Percentiles rank a stretch among this genome's conserved stretches.
These are phyloP conservation scores for Yamadazyma mexicana DNA, from an alignment of 1,139 yeast species.

Conservation along the genomic window DNA sequence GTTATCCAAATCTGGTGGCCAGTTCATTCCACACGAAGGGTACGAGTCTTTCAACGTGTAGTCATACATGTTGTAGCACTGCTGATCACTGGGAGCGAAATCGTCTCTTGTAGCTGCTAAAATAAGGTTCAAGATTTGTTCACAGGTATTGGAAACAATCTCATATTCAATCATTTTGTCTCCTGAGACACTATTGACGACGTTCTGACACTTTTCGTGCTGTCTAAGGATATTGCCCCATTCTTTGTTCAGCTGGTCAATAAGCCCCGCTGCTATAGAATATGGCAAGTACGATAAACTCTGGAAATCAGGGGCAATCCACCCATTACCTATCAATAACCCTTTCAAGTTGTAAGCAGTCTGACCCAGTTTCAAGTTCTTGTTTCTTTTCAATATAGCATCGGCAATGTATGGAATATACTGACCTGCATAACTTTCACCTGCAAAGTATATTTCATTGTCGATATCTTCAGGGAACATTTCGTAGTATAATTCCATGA, in stretches of 20 bases:
- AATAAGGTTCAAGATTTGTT: slow-evolving; percentile 39
- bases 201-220: slow-evolving; percentile 63
- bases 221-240: slow-evolving; percentile 43
- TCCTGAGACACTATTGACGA: slow-evolving; percentile 23
- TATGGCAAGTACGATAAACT: slow-evolving; percentile 80
- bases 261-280: slow-evolving; percentile 57
- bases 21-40: slow-evolving; percentile 90
- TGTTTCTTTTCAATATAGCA: slow-evolving; percentile 54
- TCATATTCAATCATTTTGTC: slow-evolving; percentile 23
- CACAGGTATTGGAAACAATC: slow-evolving; percentile 47
- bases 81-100: slow-evolving; percentile 29
- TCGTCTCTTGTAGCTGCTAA: slow-evolving; percentile 35
- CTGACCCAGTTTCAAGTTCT: slow-evolving; percentile 20
- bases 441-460: slow-evolving; percentile 77
- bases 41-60: slow-evolving; percentile 65
- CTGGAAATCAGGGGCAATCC: slow-evolving; percentile 91
- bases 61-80: slow-evolving; percentile 84
- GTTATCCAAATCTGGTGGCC: slow-evolving; percentile 77
- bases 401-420: slow-evolving; percentile 86
- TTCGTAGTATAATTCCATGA: slow-evolving; percentile 65
- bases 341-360: slow-evolving; percentile 54
- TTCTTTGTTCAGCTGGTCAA: slow-evolving; percentile 39
- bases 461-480: slow-evolving; percentile 71
- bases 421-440: slow-evolving; percentile 97
- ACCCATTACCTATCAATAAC: slow-evolving; percentile 88